These are phyloP conservation scores for Leishmania aethiopica DNA, from an alignment of 208 protist genomes.

Conservation along the genomic window DNA sequence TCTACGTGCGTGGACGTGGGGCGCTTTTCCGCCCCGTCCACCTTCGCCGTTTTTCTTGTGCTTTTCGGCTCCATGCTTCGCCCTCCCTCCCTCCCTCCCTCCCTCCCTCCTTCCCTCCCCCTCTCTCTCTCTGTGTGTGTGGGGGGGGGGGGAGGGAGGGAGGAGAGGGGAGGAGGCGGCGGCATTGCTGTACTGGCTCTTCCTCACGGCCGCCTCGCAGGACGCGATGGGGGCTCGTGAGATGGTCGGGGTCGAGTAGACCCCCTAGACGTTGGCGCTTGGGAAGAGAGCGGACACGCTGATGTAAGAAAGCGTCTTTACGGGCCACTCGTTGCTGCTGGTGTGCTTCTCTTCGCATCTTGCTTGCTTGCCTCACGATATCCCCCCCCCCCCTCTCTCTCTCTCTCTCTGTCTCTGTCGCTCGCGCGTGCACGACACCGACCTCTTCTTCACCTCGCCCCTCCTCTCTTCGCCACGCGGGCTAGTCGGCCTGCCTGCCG, in stretches of 20 bases:
- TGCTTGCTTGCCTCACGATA: neutral
- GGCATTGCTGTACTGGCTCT: neutral
- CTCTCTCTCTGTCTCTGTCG: neutral
- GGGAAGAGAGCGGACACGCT: neutral
- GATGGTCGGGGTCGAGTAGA: neutral
- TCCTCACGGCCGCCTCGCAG: neutral
- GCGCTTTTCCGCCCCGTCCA: neutral
- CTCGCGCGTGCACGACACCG: neutral
- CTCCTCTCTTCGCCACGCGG: neutral
- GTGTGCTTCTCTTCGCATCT: neutral
- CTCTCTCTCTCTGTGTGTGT: slow-evolving; percentile 3
- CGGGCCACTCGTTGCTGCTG: neutral
- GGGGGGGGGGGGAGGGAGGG: neutral
- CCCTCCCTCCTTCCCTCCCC: slow-evolving; percentile 2
- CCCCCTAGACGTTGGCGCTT: neutral
- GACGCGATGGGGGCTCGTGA: neutral
- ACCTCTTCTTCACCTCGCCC: neutral
- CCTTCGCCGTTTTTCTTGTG: neutral
- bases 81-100: slow-evolving; percentile 2
- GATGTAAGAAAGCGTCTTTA: neutral
- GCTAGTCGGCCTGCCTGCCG: neutral
- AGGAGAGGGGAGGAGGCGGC: neutral
- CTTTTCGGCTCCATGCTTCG: neutral
- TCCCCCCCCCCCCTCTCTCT: neutral
- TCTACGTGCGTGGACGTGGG: neutral